These are phyloP conservation scores for Porphyrellus sp. DNA, from an alignment of 1,284 basidiomycete genomes.

Conservation along the genomic window DNA sequence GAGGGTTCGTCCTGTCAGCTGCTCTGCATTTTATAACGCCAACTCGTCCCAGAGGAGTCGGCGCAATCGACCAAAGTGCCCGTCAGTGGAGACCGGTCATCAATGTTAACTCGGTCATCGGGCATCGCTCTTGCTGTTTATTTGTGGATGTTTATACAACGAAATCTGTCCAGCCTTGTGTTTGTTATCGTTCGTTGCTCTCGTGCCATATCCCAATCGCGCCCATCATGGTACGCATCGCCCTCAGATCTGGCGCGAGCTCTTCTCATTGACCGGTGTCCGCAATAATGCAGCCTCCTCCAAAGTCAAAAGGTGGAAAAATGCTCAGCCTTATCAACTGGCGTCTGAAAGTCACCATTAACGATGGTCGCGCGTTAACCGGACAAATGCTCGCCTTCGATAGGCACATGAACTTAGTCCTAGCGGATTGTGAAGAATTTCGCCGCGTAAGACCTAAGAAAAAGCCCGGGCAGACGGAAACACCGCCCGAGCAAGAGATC, in stretches of 20 bases:
- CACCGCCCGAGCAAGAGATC: slow-evolving; percentile 87
- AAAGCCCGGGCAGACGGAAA: slow-evolving; percentile 70
- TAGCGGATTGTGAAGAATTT: slow-evolving; percentile 97
- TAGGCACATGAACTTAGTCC: slow-evolving; percentile 98
- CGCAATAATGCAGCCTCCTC: slow-evolving; percentile 62
- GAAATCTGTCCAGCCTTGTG: slow-evolving; percentile 17
- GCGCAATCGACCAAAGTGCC: slow-evolving; percentile 7
- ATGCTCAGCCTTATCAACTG: slow-evolving; percentile 98
- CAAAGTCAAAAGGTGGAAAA: slow-evolving; percentile 95
- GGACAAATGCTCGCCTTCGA: slow-evolving; percentile 99
- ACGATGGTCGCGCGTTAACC: slow-evolving; percentile 93
- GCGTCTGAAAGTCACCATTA: slow-evolving; percentile 95
- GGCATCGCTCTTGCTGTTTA: background rate
- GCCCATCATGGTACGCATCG: slow-evolving; percentile 59
- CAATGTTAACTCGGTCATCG: background rate
- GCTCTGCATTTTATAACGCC: background rate
- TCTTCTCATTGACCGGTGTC: slow-evolving; percentile 2
- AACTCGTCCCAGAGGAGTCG: background rate
- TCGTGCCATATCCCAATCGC: slow-evolving; percentile 29
- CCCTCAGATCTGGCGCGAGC: slow-evolving; percentile 6
- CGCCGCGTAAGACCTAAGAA: slow-evolving; percentile 85
- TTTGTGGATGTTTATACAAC: slow-evolving; percentile 29
- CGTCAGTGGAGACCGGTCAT: background rate
- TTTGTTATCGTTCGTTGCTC: slow-evolving; percentile 19
- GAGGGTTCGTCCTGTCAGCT: background rate